A percentile compares a stretch with the other conserved stretches of the same genome.
Evolutionary conservation across 139 green algal genomes (phyloP).

Genomic region (Micractinium conductrix): DNA sequence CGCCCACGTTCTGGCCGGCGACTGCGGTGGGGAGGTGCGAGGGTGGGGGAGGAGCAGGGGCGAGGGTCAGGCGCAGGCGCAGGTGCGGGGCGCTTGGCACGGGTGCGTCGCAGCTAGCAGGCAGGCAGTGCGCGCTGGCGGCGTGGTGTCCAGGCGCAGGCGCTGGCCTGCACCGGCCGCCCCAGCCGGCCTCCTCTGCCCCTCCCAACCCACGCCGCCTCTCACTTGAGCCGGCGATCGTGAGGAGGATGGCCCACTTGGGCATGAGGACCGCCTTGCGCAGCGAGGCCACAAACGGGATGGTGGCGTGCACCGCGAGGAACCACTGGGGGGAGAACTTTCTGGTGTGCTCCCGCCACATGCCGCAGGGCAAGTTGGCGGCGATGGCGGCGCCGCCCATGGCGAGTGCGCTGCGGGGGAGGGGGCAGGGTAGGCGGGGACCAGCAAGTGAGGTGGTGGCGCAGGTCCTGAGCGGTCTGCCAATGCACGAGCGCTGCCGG

Average conservation of each 20-base stretch:
- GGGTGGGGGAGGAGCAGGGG: background rate
- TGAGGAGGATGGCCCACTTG: constrained; percentile 78
- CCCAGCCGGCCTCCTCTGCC: background rate
- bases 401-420: constrained; percentile 8
- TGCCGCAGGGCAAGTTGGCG: constrained; percentile 85
- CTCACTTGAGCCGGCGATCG: constrained; percentile 63
- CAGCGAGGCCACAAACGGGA: constrained; percentile 90
- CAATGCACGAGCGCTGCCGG: no score
- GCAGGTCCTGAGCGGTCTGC: no score
- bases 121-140: no score
- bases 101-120: no score
- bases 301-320: constrained; percentile 85
- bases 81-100: background rate
- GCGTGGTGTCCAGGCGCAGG: background rate
- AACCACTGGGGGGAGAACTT: constrained; percentile 93
- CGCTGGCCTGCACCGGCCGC: background rate
- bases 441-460: background rate
- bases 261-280: constrained; percentile 92
- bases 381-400: constrained; percentile 61
- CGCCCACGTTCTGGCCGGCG: constrained; percentile 67
- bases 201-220: background rate
- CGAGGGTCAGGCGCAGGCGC: background rate
- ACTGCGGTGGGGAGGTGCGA: constrained; percentile 37
- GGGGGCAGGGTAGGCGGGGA: no score
- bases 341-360: constrained; percentile 77